These are phyloP conservation scores for Metschnikowia henanensis DNA, from an alignment of 805 yeast genomes.

Conservation along the genomic window DNA sequence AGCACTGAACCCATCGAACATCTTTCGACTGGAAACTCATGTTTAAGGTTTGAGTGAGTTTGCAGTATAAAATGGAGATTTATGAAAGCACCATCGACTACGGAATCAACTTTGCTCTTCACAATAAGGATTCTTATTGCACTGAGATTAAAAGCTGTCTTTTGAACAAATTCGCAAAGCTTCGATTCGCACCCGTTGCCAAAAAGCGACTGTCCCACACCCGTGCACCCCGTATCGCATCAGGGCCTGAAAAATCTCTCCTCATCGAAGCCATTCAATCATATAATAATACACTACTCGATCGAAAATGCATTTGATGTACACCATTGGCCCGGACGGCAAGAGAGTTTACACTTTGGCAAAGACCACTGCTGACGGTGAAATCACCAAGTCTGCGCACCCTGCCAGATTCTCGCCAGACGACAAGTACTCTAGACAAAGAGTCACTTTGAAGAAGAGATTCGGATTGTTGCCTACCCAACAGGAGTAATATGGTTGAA, in stretches of 20 bases:
- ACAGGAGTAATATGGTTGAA: constrained; percentile 14
- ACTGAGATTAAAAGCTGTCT: too few relatives aligned
- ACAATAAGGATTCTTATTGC: too few relatives aligned
- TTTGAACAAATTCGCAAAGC: too few relatives aligned
- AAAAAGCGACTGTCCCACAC: constrained; percentile 4
- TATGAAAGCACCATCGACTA: too few relatives aligned
- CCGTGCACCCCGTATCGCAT: constrained; percentile 14
- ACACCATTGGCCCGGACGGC: constrained; percentile 92
- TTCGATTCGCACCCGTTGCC: not conserved
- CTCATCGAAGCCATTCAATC: not conserved
- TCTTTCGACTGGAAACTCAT: too few relatives aligned
- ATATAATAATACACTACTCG: not conserved
- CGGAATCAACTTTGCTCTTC: too few relatives aligned
- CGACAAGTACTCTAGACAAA: constrained; percentile 98
- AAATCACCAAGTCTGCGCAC: constrained; percentile 97
- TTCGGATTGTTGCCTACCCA: constrained; percentile 86
- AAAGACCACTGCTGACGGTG: constrained; percentile 80
- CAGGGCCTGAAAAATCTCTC: constrained; percentile 14
- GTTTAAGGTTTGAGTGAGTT: too few relatives aligned
- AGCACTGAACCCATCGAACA: too few relatives aligned
- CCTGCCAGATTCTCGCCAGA: constrained; percentile 99
- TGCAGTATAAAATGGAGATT: too few relatives aligned
- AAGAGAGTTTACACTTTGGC: constrained; percentile 92
- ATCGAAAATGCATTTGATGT: constrained; percentile 92
- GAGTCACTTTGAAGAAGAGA: constrained; percentile 97